Evolutionary conservation across 441 rosid genomes (phyloP), one percentile per base, ranked within the genome.

Genomic region (Flueggea neowawraea): DNA sequence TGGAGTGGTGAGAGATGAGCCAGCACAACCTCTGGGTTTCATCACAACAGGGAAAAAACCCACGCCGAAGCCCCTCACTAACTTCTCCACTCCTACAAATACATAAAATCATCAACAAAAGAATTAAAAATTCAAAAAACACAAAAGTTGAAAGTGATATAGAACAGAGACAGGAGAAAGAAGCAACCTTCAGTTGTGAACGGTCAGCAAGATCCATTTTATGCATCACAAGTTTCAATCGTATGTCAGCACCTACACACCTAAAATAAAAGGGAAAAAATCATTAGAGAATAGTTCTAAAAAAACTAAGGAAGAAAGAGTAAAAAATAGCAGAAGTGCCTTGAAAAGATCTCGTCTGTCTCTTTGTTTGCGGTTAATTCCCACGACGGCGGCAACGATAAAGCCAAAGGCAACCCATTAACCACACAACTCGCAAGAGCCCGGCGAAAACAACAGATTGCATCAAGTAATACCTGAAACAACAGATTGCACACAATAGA

Each of bases 1-100:
- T 16, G 98, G 81, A 16, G 95, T 86, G 57, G 96, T 91, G 57
- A 95, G 86, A 0, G 99, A 98, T 1, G 99, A 95, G 50, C 89
- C 89, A 63, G 96, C 97, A 54, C 98, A 95, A 16, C 99, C 99
- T 80, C 99, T 88, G 39, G 99, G 99, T 22, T 95, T 95, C 92
- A 95, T 80, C 43, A 95, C 96, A 62, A 95, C 79, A n/a, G 99
- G 98, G n/a, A 60, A 95, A 95, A 60, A 80, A 56, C 9, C 99
- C 99, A 3, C 81, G 74, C 60, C 56, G 67, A 48, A 88, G 81
- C 31, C 93, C 85, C 39, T 83, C 89, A 52, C 73, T 66, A 17
- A 87, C 96, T n/a, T n/a, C 69, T 68, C 89, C 88, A 86, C 14
- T 81, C 88, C 90, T 83, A 45, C 12, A 10, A 49, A 6, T 6